Evolutionary conservation across 805 yeast species (phyloP), one percentile per base, ranked within the genome.

Genomic region (Candida adriatica): DNA sequence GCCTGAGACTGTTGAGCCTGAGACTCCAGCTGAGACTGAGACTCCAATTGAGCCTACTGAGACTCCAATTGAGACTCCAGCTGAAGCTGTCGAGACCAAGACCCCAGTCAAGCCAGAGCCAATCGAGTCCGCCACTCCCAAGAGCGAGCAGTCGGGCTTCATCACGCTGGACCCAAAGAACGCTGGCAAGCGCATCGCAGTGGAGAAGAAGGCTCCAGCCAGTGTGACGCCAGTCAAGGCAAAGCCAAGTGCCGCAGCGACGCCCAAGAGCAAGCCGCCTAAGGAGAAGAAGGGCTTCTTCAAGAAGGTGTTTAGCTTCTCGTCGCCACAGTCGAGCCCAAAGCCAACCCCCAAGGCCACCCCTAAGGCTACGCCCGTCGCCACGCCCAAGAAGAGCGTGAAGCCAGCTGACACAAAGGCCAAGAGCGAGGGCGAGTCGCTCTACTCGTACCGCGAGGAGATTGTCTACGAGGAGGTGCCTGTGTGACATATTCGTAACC

Each of bases 361-460:
- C 18, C 6, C 30, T 24, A 27, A 19, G 22, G 27, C 21, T 30
- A 26, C 20, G 26, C 18, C 34, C 15, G 18, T 22, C 13, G 29
- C 33, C 14, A 17, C 33, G n/a, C 36, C 31, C 23, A 21, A 35
- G 26, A 25, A 37, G n/a, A 11, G 10, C 8, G 22, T 19, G 11
- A 19, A 19, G 22, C 22, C 36, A 18, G 14, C 35, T 8, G 27
- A 22, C 7, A 32, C 38, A 20, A 20, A 37, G n/a, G 31, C 35
- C 18, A 21, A 35, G 15, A 30, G 31, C 13, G 45, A 42, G 24
- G 30, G 26, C 23, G 37, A 30, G 21, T 41, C 46, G 3, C 14
- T 47, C 15, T 47, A 40, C 33, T 45, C 51, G 2, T 36, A 38
- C 31, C 43, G 51, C 30, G 51, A 43, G 30, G 49, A 31, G 22